Percentiles rank a stretch among this genome's conserved stretches.
These are phyloP conservation scores for Colletotrichum sp. DNA, from an alignment of 2,329 filamentous ascomycete species.

Conservation along the genomic window DNA sequence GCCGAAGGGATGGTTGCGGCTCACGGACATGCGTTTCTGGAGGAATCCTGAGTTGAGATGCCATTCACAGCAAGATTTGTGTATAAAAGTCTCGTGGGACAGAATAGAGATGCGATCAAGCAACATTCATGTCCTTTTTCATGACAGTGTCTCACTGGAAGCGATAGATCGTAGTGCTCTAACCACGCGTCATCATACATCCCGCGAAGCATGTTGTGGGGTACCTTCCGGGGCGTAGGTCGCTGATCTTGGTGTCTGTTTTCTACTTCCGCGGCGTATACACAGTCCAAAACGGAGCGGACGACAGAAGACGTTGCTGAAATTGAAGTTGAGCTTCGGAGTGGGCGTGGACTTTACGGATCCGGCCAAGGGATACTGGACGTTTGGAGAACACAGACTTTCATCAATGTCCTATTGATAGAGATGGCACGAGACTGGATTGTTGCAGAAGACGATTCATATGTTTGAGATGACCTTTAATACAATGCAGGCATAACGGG, in stretches of 20 bases:
- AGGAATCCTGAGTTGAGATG: neutral
- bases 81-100: rapidly evolving
- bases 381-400: too few species aligned
- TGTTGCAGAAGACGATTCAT: too few species aligned
- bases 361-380: too few species aligned
- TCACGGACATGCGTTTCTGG: neutral
- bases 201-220: neutral
- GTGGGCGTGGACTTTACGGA: too few species aligned
- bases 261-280: rapidly evolving
- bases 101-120: neutral
- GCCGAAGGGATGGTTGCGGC: too few species aligned
- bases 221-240: too few species aligned
- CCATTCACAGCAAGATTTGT: rapidly evolving
- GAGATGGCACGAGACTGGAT: too few species aligned
- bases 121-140: too few species aligned
- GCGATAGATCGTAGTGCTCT: neutral
- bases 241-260: rapidly evolving
- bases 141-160: neutral
- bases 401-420: too few species aligned
- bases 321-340: too few species aligned
- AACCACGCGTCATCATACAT: neutral
- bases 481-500: too few species aligned
- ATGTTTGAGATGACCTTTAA: too few species aligned
- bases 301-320: rapidly evolving
- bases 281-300: rapidly evolving